These are phyloP conservation scores for Butyriboletus loyo DNA, from an alignment of 768 basidiomycete genomes.

Conservation along the genomic window DNA sequence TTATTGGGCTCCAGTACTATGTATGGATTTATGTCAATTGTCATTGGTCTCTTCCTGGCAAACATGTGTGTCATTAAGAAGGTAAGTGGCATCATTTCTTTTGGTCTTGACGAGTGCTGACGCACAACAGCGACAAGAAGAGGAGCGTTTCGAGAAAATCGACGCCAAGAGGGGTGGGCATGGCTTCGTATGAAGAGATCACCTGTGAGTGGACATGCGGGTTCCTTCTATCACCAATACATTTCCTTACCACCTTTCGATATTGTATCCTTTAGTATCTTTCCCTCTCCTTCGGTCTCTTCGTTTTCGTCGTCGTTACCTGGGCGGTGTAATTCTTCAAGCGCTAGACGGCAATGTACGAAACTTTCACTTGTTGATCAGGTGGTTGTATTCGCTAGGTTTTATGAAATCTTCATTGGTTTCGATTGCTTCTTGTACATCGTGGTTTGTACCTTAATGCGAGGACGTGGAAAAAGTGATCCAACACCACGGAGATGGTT, in stretches of 20 bases:
- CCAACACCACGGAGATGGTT: background rate
- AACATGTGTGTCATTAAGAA: slow-evolving; percentile 85
- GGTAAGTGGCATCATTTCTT: slow-evolving; percentile 34
- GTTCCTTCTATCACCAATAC: background rate
- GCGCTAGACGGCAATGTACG: slow-evolving; percentile 3
- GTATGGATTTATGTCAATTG: slow-evolving; percentile 83
- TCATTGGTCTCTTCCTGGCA: slow-evolving; percentile 71
- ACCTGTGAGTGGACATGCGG: background rate
- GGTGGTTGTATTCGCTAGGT: background rate
- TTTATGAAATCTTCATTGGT: background rate
- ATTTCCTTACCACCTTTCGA: background rate
- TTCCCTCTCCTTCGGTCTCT: background rate
- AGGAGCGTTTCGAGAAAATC: slow-evolving; percentile 84
- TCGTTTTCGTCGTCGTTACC: background rate
- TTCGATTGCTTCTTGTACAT: background rate
- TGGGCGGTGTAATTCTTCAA: background rate
- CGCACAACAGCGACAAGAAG: slow-evolving; percentile 61
- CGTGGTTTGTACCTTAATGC: background rate
- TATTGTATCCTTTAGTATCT: background rate
- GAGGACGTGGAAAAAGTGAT: background rate
- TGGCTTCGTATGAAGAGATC: slow-evolving; percentile 68
- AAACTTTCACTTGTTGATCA: background rate
- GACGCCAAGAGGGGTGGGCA: slow-evolving; percentile 84
- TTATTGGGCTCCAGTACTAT: slow-evolving; percentile 42
- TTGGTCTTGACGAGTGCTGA: slow-evolving; percentile 2